These are phyloP conservation scores for Brasilioporus rufonigricans DNA, from an alignment of 768 basidiomycete genomes.

Conservation along the genomic window DNA sequence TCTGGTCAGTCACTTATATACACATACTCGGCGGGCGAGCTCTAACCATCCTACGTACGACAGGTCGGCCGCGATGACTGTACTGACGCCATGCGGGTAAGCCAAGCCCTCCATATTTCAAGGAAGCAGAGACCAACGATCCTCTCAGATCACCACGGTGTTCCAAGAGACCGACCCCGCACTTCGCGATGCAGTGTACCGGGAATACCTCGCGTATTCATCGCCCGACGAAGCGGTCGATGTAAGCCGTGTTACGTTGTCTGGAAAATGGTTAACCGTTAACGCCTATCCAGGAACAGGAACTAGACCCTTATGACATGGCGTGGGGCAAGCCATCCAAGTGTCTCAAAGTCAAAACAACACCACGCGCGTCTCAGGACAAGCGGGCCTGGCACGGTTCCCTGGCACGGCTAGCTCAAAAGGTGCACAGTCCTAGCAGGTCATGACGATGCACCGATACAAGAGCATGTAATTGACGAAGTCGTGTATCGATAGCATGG, in stretches of 20 bases:
- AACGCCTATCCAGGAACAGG: constrained; percentile 9
- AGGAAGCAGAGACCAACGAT: not conserved
- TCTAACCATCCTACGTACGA: not conserved
- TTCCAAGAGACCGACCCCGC: constrained; percentile 5
- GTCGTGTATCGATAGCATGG: no score
- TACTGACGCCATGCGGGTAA: not conserved
- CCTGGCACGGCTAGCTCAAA: not conserved
- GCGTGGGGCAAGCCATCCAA: constrained; percentile 33
- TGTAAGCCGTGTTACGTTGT: not conserved
- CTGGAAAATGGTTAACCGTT: not conserved
- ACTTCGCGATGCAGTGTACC: constrained; percentile 10
- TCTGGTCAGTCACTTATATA: constrained; percentile 4
- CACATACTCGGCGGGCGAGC: not conserved
- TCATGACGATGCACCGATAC: not conserved
- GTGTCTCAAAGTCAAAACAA: not conserved
- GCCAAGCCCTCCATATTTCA: not conserved
- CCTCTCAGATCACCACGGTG: constrained; percentile 11
- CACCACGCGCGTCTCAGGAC: not conserved
- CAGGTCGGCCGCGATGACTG: constrained; percentile 2
- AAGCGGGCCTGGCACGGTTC: not conserved
- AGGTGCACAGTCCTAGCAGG: not conserved
- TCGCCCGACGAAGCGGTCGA: not conserved
- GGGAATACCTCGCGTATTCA: constrained; percentile 4
- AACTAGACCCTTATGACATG: constrained; percentile 38
- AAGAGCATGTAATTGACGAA: not conserved